Conservation (phyloP, 768 basidiomycete species). For the Kwoniella sp. region DNA sequence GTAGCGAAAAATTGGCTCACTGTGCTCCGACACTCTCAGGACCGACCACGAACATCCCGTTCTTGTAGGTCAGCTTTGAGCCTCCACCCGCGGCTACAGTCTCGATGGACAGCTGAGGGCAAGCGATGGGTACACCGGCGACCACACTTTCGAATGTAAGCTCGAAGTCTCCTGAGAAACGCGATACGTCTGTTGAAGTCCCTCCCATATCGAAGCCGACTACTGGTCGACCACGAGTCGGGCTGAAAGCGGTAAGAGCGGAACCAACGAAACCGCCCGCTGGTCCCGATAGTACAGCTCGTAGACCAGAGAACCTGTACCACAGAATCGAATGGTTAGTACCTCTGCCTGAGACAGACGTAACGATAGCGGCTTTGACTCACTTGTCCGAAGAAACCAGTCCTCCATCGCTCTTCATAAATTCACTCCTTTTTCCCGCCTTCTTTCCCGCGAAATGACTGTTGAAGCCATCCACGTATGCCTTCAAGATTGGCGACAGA, state of each 20-base stretch:
- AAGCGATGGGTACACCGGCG: conserved; percentile 43
- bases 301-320: conserved; percentile 84
- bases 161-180: conserved; percentile 88
- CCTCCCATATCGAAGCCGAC: conserved; percentile 72
- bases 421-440: conserved; percentile 54
- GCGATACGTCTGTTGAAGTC: conserved; percentile 88
- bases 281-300: conserved; percentile 83
- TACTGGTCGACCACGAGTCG: conserved; percentile 69
- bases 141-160: conserved; percentile 62
- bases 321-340: conserved; percentile 3
- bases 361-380: background rate
- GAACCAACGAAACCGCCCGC: conserved; percentile 97
- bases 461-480: conserved; percentile 45
- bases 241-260: conserved; percentile 84
- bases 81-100: conserved; percentile 70
- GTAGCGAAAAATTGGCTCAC: conserved; percentile 55
- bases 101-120: conserved; percentile 45
- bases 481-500: conserved; percentile 41
- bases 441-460: conserved; percentile 40
- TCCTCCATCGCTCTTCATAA: conserved; percentile 86
- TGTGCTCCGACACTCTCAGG: conserved; percentile 63
- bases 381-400: conserved; percentile 42
- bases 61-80: conserved; percentile 81
- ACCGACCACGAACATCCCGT: conserved; percentile 89
- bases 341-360: background rate